Evolutionary conservation across 2,329 filamentous ascomycete genomes (phyloP).

Genomic region (Aspergillus neoniger): DNA sequence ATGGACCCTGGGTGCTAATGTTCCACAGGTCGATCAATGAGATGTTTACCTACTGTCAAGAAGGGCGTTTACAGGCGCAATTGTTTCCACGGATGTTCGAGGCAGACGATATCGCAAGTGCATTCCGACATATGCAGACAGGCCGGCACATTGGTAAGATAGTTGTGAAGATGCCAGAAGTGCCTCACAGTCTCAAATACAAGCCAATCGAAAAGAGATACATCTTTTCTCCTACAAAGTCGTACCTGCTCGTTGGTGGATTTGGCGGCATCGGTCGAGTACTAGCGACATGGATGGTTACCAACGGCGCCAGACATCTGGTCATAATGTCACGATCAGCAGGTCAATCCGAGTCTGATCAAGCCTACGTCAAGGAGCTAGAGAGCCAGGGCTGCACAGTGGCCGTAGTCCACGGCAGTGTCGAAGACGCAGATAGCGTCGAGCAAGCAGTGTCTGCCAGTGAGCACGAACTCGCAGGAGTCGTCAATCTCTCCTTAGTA

Average conservation of each 20-base stretch:
- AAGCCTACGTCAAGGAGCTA: not conserved
- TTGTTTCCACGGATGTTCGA: not conserved
- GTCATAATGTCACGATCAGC: constrained; percentile 50
- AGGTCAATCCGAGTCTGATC: constrained; percentile 1
- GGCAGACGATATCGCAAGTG: not conserved
- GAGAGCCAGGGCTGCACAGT: constrained; percentile 41
- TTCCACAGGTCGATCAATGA: not conserved
- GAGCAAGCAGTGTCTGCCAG: not conserved
- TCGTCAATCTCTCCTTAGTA: constrained; percentile 8
- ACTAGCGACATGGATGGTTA: constrained; percentile 52
- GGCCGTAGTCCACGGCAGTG: constrained; percentile 41
- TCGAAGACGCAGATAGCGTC: not conserved
- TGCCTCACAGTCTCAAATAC: not conserved
- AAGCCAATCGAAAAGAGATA: not conserved
- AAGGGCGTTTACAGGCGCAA: not conserved
- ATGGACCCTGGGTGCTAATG: not conserved
- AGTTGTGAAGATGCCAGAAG: constrained; percentile 10
- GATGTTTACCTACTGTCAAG: not conserved
- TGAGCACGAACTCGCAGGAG: not conserved
- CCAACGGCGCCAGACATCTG: constrained; percentile 53
- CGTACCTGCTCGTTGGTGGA: constrained; percentile 59
- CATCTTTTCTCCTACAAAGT: constrained; percentile 30
- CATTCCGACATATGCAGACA: constrained; percentile 13
- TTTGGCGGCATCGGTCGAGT: constrained; percentile 58
- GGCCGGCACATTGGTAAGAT: constrained; percentile 15